Conservation (phyloP, 1,139 yeast genomes). For the Suhomyces terraborum region DNA sequence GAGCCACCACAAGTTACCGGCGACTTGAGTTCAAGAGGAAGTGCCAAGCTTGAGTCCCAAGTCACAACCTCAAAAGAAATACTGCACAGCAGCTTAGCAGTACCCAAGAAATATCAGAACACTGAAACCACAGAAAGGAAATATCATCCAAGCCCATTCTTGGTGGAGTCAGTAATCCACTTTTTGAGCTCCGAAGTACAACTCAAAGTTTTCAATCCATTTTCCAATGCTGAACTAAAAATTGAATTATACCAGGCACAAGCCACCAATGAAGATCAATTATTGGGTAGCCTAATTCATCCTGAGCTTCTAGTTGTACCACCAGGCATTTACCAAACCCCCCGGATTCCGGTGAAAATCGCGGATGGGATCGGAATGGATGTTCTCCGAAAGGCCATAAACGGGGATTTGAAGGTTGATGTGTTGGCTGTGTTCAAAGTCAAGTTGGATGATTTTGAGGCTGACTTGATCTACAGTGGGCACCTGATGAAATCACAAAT, state of each 20-base stretch:
- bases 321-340: slow-evolving; percentile 54
- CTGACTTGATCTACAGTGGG: slow-evolving; percentile 48
- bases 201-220: slow-evolving; percentile 53
- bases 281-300: slow-evolving; percentile 46
- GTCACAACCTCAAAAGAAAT: too few relatives aligned
- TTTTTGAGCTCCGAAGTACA: slow-evolving; percentile 54
- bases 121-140: background rate
- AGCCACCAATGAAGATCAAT: slow-evolving; percentile 48
- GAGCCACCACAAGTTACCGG: background rate
- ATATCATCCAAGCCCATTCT: slow-evolving; percentile 27
- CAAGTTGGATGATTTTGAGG: slow-evolving; percentile 36
- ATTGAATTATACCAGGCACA: slow-evolving; percentile 44
- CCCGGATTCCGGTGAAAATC: slow-evolving; percentile 49
- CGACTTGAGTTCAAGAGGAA: background rate
- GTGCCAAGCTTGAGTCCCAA: too few relatives aligned
- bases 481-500: slow-evolving; percentile 43
- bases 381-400: slow-evolving; percentile 48
- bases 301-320: slow-evolving; percentile 41
- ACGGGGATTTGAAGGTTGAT: slow-evolving; percentile 51
- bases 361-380: slow-evolving; percentile 52
- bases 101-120: background rate
- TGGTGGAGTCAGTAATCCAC: slow-evolving; percentile 52
- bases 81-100: background rate
- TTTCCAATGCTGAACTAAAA: slow-evolving; percentile 43
- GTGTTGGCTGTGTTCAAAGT: slow-evolving; percentile 45